phyloP scores from a whole-genome alignment of 129 eudicot genomes.

The Pulicaria dysenterica region DNA sequence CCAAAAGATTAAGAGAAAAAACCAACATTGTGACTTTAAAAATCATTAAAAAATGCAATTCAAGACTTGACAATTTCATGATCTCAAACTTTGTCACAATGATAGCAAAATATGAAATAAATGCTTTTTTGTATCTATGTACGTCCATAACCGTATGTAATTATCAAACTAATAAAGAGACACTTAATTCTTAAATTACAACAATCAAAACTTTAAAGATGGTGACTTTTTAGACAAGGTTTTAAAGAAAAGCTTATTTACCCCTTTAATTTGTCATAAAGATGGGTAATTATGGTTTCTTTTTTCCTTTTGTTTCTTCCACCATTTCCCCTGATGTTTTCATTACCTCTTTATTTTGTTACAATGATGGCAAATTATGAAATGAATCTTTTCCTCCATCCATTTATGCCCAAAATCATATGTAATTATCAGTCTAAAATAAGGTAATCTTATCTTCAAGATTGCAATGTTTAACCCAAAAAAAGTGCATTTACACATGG shows the following conservation, averaged over 20 bases:
- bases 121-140: slow-evolving; percentile 24
- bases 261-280: slow-evolving; percentile 28
- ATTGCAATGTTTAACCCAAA: slow-evolving; percentile 11
- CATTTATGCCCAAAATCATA: slow-evolving; percentile 32
- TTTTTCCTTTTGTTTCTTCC: slow-evolving; percentile 31
- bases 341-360: slow-evolving; percentile 37
- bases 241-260: neutral
- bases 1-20: neutral
- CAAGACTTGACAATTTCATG: slow-evolving; percentile 24
- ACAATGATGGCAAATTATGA: slow-evolving; percentile 40
- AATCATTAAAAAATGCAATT: slow-evolving; percentile 2
- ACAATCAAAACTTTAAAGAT: slow-evolving; percentile 13
- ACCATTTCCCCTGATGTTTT: slow-evolving; percentile 20
- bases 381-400: slow-evolving; percentile 27
- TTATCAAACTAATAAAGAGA: slow-evolving; percentile 15
- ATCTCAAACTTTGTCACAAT: slow-evolving; percentile 27
- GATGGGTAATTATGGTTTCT: neutral
- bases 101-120: slow-evolving; percentile 25
- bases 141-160: slow-evolving; percentile 31
- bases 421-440: slow-evolving; percentile 26
- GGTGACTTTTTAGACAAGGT: slow-evolving; percentile 31
- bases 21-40: neutral
- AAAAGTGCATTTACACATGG: slow-evolving; percentile 29
- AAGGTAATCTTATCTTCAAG: slow-evolving; percentile 30
- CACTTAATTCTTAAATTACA: slow-evolving; percentile 10